Conservation (phyloP, 495 filamentous ascomycete genomes). For the Hypoxylon lenormandii region DNA sequence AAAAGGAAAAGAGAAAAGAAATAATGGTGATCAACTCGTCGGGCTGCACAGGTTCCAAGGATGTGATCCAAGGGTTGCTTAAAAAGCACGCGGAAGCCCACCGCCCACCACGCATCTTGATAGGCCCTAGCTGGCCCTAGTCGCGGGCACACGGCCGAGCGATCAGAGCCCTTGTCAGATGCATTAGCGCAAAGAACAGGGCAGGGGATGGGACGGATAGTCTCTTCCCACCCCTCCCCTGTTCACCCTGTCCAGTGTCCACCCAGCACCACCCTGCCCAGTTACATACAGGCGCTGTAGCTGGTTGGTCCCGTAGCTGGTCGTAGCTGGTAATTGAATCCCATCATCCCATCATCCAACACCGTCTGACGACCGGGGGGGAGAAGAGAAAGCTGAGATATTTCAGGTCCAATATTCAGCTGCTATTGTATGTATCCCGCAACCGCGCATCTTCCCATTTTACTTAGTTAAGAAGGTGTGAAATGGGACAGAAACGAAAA, state of each 20-base stretch:
- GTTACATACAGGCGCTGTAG: too few species aligned
- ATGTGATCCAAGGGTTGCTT: conserved; percentile 29
- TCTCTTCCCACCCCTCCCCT: conserved; percentile 16
- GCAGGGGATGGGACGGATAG: conserved; percentile 32
- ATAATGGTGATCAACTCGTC: too few species aligned
- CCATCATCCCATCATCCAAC: conserved; percentile 27
- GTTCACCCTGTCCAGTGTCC: conserved; percentile 31
- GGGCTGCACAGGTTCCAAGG: too few species aligned
- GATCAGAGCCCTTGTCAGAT: conserved; percentile 47
- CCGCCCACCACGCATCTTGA: conserved; percentile 41
- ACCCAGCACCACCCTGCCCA: too few species aligned
- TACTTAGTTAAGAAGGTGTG: conserved; percentile 41
- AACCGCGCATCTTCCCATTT: conserved; percentile 27
- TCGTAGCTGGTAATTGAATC: conserved; percentile 23
- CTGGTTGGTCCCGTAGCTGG: too few species aligned
- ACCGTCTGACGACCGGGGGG: conserved; percentile 25
- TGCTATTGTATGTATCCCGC: conserved; percentile 26
- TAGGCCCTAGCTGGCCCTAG: conserved; percentile 11
- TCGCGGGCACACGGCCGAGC: conserved; percentile 46
- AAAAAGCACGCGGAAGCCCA: conserved; percentile 37
- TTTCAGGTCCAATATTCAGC: conserved; percentile 42
- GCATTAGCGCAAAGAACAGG: conserved; percentile 45
- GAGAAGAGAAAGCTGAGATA: conserved; percentile 45
- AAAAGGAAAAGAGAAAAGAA: conserved; percentile 1
- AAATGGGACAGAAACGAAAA: conserved; percentile 9